Conservation (phyloP, 129 eudicot species). For the Flaveria brownii region DNA sequence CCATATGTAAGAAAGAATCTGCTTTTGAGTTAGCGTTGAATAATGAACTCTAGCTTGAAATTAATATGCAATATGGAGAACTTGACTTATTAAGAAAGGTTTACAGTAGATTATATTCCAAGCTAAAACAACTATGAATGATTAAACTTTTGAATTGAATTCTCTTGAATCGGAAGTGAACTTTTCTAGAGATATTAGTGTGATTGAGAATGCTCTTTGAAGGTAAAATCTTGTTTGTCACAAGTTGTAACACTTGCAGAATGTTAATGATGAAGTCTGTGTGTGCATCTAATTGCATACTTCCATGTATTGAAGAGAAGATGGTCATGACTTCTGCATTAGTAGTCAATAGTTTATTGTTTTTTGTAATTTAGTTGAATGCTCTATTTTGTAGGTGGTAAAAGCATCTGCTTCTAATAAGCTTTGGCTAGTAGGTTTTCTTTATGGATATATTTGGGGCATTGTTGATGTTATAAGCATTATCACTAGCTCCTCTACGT, state of each 20-base stretch:
- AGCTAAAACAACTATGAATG: not conserved
- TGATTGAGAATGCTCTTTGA: not conserved
- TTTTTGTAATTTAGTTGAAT: conserved; percentile 1
- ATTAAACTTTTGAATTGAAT: no score
- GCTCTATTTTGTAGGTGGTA: conserved; percentile 56
- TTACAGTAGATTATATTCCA: not conserved
- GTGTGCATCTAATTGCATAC: not conserved
- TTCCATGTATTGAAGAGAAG: not conserved
- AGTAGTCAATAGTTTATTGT: not conserved
- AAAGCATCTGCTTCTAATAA: conserved; percentile 86
- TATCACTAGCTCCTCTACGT: conserved; percentile 94
- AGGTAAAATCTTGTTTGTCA: conserved; percentile 6
- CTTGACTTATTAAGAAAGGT: not conserved
- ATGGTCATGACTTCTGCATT: not conserved
- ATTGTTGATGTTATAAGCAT: conserved; percentile 83
- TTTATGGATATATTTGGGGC: conserved; percentile 95
- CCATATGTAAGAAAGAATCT: not conserved
- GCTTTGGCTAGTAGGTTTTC: conserved; percentile 77
- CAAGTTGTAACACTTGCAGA: not conserved
- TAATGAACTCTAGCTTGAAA: no score
- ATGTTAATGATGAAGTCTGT: no score
- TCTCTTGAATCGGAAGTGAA: no score
- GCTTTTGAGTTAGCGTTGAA: no score
- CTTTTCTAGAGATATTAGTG: not conserved
- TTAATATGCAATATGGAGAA: no score